Percentiles rank a stretch among this genome's conserved stretches.
Conservation (phyloP, 1,284 basidiomycete genomes). For the Exobasidium rhododendri region DNA sequence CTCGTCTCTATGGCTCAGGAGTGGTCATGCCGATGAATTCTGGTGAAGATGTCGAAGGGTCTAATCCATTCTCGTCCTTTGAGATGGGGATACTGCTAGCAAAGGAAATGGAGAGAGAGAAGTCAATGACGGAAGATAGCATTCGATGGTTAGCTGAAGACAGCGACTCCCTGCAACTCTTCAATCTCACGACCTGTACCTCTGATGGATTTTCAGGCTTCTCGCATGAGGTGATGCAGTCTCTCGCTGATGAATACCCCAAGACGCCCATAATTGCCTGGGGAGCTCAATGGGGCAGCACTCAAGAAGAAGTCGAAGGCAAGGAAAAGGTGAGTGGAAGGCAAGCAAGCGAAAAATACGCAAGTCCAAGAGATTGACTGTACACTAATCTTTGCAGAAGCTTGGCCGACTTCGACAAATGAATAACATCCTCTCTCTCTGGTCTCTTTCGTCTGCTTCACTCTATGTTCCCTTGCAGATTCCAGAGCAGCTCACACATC, state of each 20-base stretch:
- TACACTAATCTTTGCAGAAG: constrained; percentile 6
- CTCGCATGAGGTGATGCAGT: constrained; percentile 28
- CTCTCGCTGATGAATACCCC: constrained; percentile 42
- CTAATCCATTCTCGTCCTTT: constrained; percentile 17
- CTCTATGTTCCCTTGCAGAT: constrained; percentile 27
- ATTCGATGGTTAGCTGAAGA: constrained; percentile 49
- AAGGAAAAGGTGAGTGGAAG: background rate
- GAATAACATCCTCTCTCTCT: constrained; percentile 33
- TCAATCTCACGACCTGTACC: constrained; percentile 35
- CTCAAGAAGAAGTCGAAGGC: background rate
- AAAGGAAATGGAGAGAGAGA: constrained; percentile 24
- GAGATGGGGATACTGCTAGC: constrained; percentile 4
- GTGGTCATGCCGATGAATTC: constrained; percentile 6
- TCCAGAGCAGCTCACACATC: background rate
- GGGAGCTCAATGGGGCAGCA: constrained; percentile 21
- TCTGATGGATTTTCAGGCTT: constrained; percentile 45
- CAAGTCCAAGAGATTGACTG: background rate
- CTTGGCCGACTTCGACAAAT: constrained; percentile 27
- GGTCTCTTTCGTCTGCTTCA: constrained; percentile 23
- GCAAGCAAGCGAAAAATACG: background rate
- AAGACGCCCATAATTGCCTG: constrained; percentile 32
- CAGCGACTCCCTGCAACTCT: constrained; percentile 44
- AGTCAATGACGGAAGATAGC: constrained; percentile 38
- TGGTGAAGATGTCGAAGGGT: constrained; percentile 37
- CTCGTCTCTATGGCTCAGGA: constrained; percentile 6